A percentile compares a stretch with the other conserved stretches of the same genome.
Conservation (phyloP, 805 yeast genomes). For the Pichia kluyveri region DNA sequence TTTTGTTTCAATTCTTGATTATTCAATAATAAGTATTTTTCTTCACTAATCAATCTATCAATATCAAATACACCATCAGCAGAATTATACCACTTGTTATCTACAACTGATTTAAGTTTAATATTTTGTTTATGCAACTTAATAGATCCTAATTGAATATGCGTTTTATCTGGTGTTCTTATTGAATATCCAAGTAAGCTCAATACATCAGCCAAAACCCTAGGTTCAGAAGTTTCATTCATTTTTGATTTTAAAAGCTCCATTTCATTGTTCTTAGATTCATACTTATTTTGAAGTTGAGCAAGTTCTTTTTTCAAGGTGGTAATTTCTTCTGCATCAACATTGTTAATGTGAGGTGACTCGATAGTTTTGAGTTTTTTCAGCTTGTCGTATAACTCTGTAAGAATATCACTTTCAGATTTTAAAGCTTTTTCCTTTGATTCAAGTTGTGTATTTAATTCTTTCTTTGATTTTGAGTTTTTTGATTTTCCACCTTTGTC, state of each 20-base stretch:
- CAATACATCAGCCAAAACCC: slow-evolving; percentile 2
- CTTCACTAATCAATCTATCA: slow-evolving; percentile 7
- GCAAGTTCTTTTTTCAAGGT: slow-evolving; percentile 7
- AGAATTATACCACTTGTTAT: slow-evolving; percentile 4
- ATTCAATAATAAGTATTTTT: slow-evolving; percentile 29
- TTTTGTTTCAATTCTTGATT: slow-evolving; percentile 16
- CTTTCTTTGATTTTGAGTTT: slow-evolving; percentile 2
- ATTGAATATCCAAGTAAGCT: slow-evolving; percentile 7
- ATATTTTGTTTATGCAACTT: neutral
- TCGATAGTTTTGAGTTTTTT: slow-evolving; percentile 6
- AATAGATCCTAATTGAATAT: neutral
- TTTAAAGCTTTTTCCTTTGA: slow-evolving; percentile 7
- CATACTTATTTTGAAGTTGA: slow-evolving; percentile 2
- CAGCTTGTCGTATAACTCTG: slow-evolving; percentile 12
- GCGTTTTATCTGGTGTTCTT: neutral
- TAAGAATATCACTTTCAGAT: slow-evolving; percentile 10
- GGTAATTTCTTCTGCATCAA: neutral
- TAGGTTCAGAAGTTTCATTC: slow-evolving; percentile 11
- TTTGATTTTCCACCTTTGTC: slow-evolving; percentile 1
- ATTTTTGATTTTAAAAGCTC: slow-evolving; percentile 14
- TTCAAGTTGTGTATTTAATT: slow-evolving; percentile 8
- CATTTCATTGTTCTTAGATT: slow-evolving; percentile 4
- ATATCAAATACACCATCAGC: neutral
- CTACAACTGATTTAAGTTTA: neutral
- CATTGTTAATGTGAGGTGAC: slow-evolving; percentile 3